Evolutionary conservation across 345 rosid genomes (phyloP).

Genomic region (Aquilaria sinensis): DNA sequence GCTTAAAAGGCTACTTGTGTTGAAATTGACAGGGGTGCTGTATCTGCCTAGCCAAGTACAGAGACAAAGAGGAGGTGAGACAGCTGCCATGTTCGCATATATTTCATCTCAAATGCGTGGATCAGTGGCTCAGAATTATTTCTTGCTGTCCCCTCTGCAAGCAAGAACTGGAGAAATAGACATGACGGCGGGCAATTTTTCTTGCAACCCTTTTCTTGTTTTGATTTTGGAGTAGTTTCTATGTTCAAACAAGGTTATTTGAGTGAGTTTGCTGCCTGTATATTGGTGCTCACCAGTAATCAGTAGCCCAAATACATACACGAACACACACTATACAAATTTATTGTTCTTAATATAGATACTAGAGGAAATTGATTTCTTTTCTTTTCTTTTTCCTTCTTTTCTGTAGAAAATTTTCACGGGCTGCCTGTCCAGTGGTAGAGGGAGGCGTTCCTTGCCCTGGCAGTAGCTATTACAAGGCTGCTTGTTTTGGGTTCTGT

Average conservation of each 20-base stretch:
- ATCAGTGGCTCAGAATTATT: slow-evolving; percentile 92
- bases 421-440: no score
- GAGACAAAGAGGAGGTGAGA: slow-evolving; percentile 85
- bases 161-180: slow-evolving; percentile 69
- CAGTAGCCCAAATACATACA: not conserved
- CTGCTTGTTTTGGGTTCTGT: no score
- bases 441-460: no score
- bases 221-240: slow-evolving; percentile 16
- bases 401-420: no score
- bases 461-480: no score
- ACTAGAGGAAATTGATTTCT: no score
- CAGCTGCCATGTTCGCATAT: slow-evolving; percentile 84
- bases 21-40: slow-evolving; percentile 73
- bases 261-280: slow-evolving; percentile 38
- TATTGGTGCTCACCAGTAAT: slow-evolving; percentile 32
- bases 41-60: slow-evolving; percentile 79
- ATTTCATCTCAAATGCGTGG: slow-evolving; percentile 90
- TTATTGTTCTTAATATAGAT: not conserved
- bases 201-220: not conserved
- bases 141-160: slow-evolving; percentile 98
- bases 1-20: not conserved
- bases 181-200: not conserved
- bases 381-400: no score
- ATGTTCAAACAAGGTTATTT: slow-evolving; percentile 21
- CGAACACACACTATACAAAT: not conserved